Evolutionary conservation across 2,329 filamentous ascomycete genomes (phyloP).

Genomic region (Colletotrichum euphorbiae): DNA sequence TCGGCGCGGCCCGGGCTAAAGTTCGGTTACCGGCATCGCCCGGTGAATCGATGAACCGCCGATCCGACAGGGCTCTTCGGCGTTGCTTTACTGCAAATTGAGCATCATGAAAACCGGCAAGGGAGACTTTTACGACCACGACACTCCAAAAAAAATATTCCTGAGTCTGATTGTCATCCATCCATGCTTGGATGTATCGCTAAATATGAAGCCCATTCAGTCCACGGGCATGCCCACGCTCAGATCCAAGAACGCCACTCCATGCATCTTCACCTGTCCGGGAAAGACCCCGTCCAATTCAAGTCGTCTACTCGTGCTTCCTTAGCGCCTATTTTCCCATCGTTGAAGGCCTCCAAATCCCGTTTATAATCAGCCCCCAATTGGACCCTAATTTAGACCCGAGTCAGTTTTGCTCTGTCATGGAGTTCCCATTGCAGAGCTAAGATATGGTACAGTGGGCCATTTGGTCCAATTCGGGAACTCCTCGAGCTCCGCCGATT

Average conservation of each 20-base stretch:
- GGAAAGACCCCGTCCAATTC: not conserved
- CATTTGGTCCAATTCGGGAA: not conserved
- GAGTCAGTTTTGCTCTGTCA: too few relatives aligned
- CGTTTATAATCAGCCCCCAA: too few relatives aligned
- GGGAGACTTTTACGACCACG: not conserved
- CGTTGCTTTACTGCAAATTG: too few relatives aligned
- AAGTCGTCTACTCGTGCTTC: too few relatives aligned
- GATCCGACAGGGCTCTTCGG: too few relatives aligned
- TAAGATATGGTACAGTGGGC: not conserved
- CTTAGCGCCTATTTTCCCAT: too few relatives aligned
- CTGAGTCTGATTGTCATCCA: conserved; percentile 5
- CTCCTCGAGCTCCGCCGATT: too few relatives aligned
- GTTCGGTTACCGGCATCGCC: not conserved
- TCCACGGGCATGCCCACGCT: too few relatives aligned
- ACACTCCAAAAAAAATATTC: conserved; percentile 1
- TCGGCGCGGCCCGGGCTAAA: not conserved
- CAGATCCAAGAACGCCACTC: too few relatives aligned
- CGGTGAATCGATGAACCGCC: too few relatives aligned
- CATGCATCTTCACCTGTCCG: not conserved
- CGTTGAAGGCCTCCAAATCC: not conserved
- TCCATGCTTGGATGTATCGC: not conserved
- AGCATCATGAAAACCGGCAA: too few relatives aligned
- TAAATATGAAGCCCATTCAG: not conserved
- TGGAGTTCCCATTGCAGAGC: not conserved
- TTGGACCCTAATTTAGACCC: too few relatives aligned